Evolutionary conservation across 805 yeast genomes (phyloP), one percentile per base, ranked within the genome.

Genomic region (Myxozyma kluyveri): DNA sequence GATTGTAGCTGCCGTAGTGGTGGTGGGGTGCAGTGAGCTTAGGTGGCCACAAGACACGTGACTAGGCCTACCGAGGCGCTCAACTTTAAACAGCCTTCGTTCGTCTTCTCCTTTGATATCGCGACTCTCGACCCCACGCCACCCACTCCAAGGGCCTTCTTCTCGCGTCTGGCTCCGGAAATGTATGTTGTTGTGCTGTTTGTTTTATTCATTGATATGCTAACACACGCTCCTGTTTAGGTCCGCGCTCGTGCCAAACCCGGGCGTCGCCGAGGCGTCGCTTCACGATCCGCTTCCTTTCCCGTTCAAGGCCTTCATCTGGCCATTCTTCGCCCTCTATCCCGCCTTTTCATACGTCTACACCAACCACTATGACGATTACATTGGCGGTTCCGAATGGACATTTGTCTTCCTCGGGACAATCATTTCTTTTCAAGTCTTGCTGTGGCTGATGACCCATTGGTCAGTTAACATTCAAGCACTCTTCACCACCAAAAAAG

Each of bases 371-470:
- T 91, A 91, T 68, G 98, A 91, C 52, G 74, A 71, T 52, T 87
- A 87, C 66, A 85, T 91, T 64, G 85, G 78, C 41, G 96, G 96
- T 23, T 78, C 84, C 42, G 99, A 91, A 71, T 93, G 99, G 98
- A 93, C 98, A 0, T 88, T 87, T 68, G 93, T 91, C 33, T 90
- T 81, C 64, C 73, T 88, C 22, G 84, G 95, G 54, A 69, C 89
- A 4, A 75, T 90, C 46, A 68, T 84, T 33, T 81, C 96, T 1
- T 55, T 85, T 52, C 95, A 91, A 66, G 72, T 83, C 40, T 73
- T 91, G 66, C 73, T 91, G 52, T 78, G 89, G 84, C 78, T 91
- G 67, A 79, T 88, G 80, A 96, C 98, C n/a, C 84, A 85, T 64
- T 91, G 99, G 99, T 88, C 83, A 66, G 77, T 89, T 54, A 76